Evolutionary conservation across 768 basidiomycete species (phyloP).

Genomic region (Trichaptum fuscoviolaceum): DNA sequence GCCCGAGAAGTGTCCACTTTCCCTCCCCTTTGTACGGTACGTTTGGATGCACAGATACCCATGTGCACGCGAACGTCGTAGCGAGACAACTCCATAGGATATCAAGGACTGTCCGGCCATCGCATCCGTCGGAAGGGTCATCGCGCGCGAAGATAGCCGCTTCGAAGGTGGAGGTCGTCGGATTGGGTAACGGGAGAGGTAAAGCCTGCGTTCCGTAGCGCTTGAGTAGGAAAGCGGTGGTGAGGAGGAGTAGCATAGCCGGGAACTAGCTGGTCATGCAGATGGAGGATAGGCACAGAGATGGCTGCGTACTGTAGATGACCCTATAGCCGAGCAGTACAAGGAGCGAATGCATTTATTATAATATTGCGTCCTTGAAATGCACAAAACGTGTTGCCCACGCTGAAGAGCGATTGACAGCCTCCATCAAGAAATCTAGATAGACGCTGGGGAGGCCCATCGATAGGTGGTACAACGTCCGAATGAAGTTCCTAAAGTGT

Average conservation of each 20-base stretch:
- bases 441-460: too few species aligned
- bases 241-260: not conserved
- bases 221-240: not conserved
- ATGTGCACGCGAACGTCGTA: conserved; percentile 25
- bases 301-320: too few species aligned
- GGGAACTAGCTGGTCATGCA: too few species aligned
- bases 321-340: too few species aligned
- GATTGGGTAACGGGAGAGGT: not conserved
- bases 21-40: conserved; percentile 19
- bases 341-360: too few species aligned
- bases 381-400: too few species aligned
- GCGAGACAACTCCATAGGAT: conserved; percentile 24
- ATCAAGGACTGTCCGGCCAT: conserved; percentile 8
- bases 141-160: not conserved
- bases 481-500: too few species aligned
- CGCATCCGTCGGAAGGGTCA: conserved; percentile 8
- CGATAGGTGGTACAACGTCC: too few species aligned
- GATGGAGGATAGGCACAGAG: too few species aligned
- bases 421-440: too few species aligned
- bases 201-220: not conserved
- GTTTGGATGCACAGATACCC: conserved; percentile 27
- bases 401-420: too few species aligned
- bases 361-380: too few species aligned
- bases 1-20: not conserved
- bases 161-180: not conserved